Conservation (phyloP, 257 asterid species). For the Euphrasia confusa region DNA sequence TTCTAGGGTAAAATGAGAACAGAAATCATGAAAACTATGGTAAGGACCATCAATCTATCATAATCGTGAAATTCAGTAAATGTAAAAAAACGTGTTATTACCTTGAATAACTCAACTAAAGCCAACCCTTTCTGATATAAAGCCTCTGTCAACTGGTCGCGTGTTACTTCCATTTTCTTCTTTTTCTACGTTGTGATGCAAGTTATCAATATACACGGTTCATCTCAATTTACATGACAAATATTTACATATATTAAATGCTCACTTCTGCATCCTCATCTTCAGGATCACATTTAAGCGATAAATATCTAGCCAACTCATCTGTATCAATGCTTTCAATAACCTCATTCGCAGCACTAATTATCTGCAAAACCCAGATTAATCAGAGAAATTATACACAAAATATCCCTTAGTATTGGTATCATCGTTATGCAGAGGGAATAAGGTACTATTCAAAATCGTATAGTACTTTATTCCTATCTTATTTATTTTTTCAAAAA, state of each 20-base stretch:
- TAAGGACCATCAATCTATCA: background rate
- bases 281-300: slow-evolving; percentile 72
- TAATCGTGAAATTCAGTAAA: background rate
- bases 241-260: slow-evolving; percentile 11
- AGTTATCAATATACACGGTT: slow-evolving; percentile 21
- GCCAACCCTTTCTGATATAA: slow-evolving; percentile 89
- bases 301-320: slow-evolving; percentile 64
- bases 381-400: background rate
- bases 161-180: slow-evolving; percentile 79
- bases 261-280: slow-evolving; percentile 91
- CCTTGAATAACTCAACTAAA: slow-evolving; percentile 64
- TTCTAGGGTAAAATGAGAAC: too few relatives aligned
- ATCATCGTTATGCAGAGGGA: background rate
- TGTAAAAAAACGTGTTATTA: slow-evolving; percentile 23
- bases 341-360: slow-evolving; percentile 71
- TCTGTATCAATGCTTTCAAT: slow-evolving; percentile 65
- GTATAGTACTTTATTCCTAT: slow-evolving; percentile 12
- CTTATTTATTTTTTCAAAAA: background rate
- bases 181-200: slow-evolving; percentile 42
- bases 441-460: too few relatives aligned
- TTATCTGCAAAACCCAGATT: slow-evolving; percentile 45
- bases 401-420: background rate
- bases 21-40: too few relatives aligned
- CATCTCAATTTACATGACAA: slow-evolving; percentile 10
- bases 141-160: slow-evolving; percentile 87